Evolutionary conservation across 768 basidiomycete genomes (phyloP).

Genomic region (Tephrocybe sp.): DNA sequence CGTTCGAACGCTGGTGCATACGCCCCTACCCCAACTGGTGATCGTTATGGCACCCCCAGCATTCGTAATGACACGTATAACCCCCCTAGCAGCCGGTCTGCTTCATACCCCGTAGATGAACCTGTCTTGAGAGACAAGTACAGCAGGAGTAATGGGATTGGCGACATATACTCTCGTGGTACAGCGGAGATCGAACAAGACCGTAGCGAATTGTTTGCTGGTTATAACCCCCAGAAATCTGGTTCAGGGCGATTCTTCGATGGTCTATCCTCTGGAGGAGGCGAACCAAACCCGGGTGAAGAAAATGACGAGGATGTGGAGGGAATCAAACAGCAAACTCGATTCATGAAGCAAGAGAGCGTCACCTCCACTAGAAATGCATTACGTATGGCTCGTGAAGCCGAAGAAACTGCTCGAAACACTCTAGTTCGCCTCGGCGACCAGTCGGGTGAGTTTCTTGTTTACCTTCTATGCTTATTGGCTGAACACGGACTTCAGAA

Average conservation of each 20-base stretch:
- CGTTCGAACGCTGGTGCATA: conserved; percentile 62
- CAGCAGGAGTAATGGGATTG: conserved; percentile 49
- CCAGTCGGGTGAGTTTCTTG: conserved; percentile 77
- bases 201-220: conserved; percentile 73
- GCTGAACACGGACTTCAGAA: conserved; percentile 39
- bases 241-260: conserved; percentile 71
- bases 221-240: conserved; percentile 59
- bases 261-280: conserved; percentile 41
- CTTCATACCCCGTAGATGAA: conserved; percentile 16
- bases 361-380: conserved; percentile 90
- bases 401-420: conserved; percentile 90
- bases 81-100: conserved; percentile 20
- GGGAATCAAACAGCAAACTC: conserved; percentile 91
- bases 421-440: conserved; percentile 83
- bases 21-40: conserved; percentile 66
- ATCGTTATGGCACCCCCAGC: conserved; percentile 41
- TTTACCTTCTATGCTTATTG: not conserved
- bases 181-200: conserved; percentile 58
- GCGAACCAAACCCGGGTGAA: conserved; percentile 55
- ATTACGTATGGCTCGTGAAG: conserved; percentile 88
- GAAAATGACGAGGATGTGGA: conserved; percentile 89
- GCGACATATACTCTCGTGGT: conserved; percentile 67
- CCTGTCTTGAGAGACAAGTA: conserved; percentile 40
- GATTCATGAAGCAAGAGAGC: conserved; percentile 88
- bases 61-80: conserved; percentile 61